Conservation (phyloP, 2,329 filamentous ascomycete species). For the Lachnellula arida region DNA sequence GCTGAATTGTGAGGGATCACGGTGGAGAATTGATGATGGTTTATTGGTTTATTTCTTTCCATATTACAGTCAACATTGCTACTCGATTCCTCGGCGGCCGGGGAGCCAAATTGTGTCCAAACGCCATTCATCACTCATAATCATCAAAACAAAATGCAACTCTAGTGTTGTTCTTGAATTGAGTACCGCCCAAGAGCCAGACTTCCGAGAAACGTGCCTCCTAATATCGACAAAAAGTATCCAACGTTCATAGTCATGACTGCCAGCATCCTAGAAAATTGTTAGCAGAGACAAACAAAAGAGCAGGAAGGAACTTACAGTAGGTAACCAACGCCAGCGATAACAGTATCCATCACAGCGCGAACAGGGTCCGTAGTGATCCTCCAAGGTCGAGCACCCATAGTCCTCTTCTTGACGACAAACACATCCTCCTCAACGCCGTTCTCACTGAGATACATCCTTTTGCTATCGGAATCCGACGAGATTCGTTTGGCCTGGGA, state of each 20-base stretch:
- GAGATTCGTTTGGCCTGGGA: slow-evolving; percentile 25
- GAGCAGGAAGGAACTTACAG: slow-evolving; percentile 57
- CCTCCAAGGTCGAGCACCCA: slow-evolving; percentile 65
- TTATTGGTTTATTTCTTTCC: not conserved
- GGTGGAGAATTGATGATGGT: not conserved
- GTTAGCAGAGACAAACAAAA: slow-evolving; percentile 10
- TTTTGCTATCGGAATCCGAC: slow-evolving; percentile 52
- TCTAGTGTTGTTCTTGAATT: slow-evolving; percentile 18
- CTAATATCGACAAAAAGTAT: slow-evolving; percentile 77
- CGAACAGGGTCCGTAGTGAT: slow-evolving; percentile 74
- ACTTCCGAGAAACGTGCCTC: slow-evolving; percentile 79
- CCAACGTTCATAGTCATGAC: slow-evolving; percentile 88
- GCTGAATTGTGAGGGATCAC: no score
- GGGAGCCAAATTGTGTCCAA: slow-evolving; percentile 5
- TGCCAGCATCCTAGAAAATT: slow-evolving; percentile 68
- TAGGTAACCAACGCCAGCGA: slow-evolving; percentile 76
- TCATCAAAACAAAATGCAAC: not conserved
- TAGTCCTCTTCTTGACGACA: slow-evolving; percentile 58
- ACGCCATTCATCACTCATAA: slow-evolving; percentile 5
- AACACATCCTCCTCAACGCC: slow-evolving; percentile 77
- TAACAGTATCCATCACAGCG: slow-evolving; percentile 64
- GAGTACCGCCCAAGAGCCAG: slow-evolving; percentile 40
- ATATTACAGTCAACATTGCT: not conserved
- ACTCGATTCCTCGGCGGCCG: slow-evolving; percentile 3
- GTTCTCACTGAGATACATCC: slow-evolving; percentile 65